Conservation (phyloP, 148 eudicot genomes). For the Pharnaceum exiguum region DNA sequence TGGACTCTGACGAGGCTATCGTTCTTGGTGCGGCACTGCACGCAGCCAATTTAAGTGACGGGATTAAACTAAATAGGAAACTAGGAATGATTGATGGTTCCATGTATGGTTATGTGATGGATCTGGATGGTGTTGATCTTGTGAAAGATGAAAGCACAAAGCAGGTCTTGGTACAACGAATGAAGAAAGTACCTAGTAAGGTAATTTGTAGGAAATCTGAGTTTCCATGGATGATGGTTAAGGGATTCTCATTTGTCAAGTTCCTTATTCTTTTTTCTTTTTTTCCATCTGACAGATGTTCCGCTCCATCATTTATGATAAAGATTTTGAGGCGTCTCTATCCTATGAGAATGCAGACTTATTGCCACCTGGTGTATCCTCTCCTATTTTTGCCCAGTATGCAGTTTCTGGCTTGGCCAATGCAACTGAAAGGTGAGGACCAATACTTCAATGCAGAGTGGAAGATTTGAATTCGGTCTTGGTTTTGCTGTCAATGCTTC, state of each 20-base stretch:
- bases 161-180: slow-evolving; percentile 70
- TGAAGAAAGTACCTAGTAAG: slow-evolving; percentile 96
- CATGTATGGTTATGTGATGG: slow-evolving; percentile 76
- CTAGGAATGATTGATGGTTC: slow-evolving; percentile 96
- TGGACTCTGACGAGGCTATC: slow-evolving; percentile 95
- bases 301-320: slow-evolving; percentile 64
- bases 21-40: slow-evolving; percentile 92
- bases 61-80: slow-evolving; percentile 90
- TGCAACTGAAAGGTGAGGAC: slow-evolving; percentile 74
- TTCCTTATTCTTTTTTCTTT: slow-evolving; percentile 6
- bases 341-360: slow-evolving; percentile 65
- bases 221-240: not conserved
- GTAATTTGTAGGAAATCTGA: slow-evolving; percentile 24
- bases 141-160: slow-evolving; percentile 69
- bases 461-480: slow-evolving; percentile 1
- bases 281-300: slow-evolving; percentile 52
- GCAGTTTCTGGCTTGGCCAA: slow-evolving; percentile 72
- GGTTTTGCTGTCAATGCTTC: not conserved
- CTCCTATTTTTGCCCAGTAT: slow-evolving; percentile 66
- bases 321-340: slow-evolving; percentile 86
- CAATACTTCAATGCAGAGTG: slow-evolving; percentile 11
- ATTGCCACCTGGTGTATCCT: slow-evolving; percentile 72
- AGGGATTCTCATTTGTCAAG: not conserved
- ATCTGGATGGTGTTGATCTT: slow-evolving; percentile 75
- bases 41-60: slow-evolving; percentile 97